Conservation (phyloP, 2,329 filamentous ascomycete species). For the Microsporum ferrugineum region DNA sequence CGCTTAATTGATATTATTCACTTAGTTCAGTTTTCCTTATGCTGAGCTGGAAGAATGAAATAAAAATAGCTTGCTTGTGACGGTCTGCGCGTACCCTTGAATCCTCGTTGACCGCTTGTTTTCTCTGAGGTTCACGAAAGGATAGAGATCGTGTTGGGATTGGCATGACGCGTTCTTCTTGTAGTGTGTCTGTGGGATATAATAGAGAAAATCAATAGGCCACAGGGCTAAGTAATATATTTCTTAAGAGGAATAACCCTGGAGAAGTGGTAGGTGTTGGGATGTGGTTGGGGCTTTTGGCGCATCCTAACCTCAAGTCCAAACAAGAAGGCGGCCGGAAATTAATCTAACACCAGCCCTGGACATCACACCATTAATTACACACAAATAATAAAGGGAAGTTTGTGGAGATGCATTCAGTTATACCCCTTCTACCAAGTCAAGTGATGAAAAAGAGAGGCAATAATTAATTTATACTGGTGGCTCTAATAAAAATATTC, state of each 20-base stretch:
- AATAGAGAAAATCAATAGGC: background rate
- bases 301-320: background rate
- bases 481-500: background rate
- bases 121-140: conserved; percentile 22
- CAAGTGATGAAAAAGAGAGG: background rate
- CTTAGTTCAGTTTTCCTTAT: background rate
- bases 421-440: background rate
- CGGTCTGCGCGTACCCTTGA: background rate
- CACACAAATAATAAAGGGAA: background rate
- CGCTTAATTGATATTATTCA: background rate
- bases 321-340: background rate
- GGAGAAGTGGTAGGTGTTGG: background rate
- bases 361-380: background rate
- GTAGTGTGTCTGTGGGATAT: background rate
- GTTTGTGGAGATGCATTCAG: background rate
- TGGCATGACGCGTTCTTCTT: conserved; percentile 21
- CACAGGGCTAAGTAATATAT: background rate
- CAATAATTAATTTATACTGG: background rate
- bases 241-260: background rate
- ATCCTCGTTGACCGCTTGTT: conserved; percentile 1
- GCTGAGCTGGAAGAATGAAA: background rate
- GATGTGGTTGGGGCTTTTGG: background rate
- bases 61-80: background rate
- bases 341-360: background rate
- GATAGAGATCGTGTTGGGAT: conserved; percentile 30